These are phyloP conservation scores for Neonectria neomacrospora DNA, from an alignment of 2,329 filamentous ascomycete genomes.

Conservation along the genomic window DNA sequence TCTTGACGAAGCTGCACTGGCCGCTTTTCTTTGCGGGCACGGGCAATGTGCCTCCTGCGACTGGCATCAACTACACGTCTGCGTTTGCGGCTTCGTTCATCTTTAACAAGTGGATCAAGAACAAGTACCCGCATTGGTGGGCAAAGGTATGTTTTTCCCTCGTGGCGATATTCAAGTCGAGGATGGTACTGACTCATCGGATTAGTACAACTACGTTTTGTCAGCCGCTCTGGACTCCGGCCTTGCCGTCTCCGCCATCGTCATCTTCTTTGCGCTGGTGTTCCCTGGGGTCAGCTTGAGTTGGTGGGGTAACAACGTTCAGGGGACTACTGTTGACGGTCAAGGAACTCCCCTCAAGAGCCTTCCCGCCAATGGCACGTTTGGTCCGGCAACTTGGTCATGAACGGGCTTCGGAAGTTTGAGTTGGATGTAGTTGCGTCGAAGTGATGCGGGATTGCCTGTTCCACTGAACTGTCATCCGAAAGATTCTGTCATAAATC, in stretches of 20 bases:
- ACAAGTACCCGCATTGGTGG: conserved; percentile 28
- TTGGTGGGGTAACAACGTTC: conserved; percentile 34
- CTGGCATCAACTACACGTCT: conserved; percentile 24
- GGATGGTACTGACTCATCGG: neutral
- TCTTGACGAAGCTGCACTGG: conserved; percentile 14
- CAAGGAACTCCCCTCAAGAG: conserved; percentile 22
- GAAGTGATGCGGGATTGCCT: neutral
- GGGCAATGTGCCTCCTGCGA: conserved; percentile 24
- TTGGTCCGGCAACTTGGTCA: conserved; percentile 26
- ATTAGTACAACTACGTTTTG: conserved; percentile 33
- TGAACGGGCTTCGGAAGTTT: neutral
- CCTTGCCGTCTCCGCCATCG: conserved; percentile 25
- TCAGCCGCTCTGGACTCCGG: conserved; percentile 29
- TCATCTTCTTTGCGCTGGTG: conserved; percentile 29
- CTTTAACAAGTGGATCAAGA: conserved; percentile 30
- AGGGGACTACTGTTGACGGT: conserved; percentile 23
- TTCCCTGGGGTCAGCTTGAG: conserved; percentile 21
- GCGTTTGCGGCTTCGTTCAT: conserved; percentile 23
- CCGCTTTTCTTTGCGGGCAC: conserved; percentile 32
- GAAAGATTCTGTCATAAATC: neutral
- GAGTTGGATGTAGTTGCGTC: too few species aligned
- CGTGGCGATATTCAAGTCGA: neutral
- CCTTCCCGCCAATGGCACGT: conserved; percentile 20
- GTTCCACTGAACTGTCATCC: neutral
- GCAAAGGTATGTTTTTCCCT: conserved; percentile 20